phyloP scores from a whole-genome alignment of 768 basidiomycete species.

The Termitomyces titanicus region DNA sequence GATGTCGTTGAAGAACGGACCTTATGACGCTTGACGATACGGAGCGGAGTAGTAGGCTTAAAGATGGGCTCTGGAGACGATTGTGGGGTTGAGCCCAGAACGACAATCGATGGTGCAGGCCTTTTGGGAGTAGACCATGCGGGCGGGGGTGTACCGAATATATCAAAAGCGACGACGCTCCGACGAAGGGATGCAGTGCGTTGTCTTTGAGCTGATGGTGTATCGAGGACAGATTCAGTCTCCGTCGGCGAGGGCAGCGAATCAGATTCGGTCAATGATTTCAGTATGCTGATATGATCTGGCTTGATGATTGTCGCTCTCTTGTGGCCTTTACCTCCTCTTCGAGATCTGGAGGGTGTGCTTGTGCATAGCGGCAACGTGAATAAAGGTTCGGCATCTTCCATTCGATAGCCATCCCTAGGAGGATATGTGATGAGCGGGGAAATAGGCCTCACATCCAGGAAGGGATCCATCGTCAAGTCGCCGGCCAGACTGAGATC shows the following conservation, averaged over 20 bases:
- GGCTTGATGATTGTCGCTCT: constrained; percentile 14
- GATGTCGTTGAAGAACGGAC: constrained; percentile 3
- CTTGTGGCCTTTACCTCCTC: constrained; percentile 10
- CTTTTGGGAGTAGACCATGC: not conserved
- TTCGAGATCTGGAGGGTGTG: constrained; percentile 7
- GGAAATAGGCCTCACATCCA: constrained; percentile 1
- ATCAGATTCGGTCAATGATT: not conserved
- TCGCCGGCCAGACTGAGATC: not conserved
- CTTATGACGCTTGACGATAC: constrained; percentile 15
- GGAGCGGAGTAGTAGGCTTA: constrained; percentile 11
- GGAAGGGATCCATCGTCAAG: constrained; percentile 7
- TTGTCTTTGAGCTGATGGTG: constrained; percentile 1
- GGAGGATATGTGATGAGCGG: not conserved
- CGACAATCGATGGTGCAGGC: not conserved
- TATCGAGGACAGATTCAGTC: constrained; percentile 6
- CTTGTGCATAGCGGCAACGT: constrained; percentile 11
- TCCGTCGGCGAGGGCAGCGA: not conserved
- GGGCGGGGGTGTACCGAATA: constrained; percentile 9
- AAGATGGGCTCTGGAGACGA: not conserved
- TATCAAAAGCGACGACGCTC: constrained; percentile 1
- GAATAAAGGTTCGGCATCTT: not conserved
- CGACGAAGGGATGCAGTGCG: constrained; percentile 10
- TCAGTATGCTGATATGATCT: not conserved
- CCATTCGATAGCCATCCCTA: not conserved
- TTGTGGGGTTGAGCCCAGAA: constrained; percentile 2